Conservation (phyloP, 108 stramenopile species). For the Fistulifera solaris region DNA sequence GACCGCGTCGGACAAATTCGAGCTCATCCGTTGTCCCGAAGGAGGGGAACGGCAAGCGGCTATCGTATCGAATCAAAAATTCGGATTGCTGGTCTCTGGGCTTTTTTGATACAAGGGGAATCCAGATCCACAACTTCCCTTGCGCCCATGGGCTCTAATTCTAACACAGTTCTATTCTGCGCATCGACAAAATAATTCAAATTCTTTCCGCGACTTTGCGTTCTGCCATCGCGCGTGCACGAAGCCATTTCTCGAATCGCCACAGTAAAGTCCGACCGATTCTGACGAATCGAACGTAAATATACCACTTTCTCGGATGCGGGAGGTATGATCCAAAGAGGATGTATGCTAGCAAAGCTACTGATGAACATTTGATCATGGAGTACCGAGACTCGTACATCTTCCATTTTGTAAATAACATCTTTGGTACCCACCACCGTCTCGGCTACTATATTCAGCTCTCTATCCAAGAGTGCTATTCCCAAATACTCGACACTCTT, state of each 20-base stretch:
- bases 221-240: conserved; percentile 2
- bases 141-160: conserved; percentile 5
- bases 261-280: too few species aligned
- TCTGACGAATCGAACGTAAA: too few species aligned
- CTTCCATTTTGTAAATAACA: not conserved
- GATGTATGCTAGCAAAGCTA: not conserved
- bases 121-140: not conserved
- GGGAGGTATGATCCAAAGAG: not conserved
- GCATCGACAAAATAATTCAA: conserved; percentile 7
- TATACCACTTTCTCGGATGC: not conserved
- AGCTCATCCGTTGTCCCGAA: conserved; percentile 12
- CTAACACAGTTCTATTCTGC: conserved; percentile 8
- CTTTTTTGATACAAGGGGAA: not conserved
- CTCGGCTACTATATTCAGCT: not conserved
- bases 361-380: conserved; percentile 7
- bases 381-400: not conserved
- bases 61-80: not conserved
- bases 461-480: not conserved
- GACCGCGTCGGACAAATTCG: conserved; percentile 1
- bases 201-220: not conserved
- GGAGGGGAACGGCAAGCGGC: not conserved
- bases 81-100: not conserved
- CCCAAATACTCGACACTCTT: not conserved
- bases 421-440: not conserved
- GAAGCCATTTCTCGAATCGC: not conserved